phyloP scores from a whole-genome alignment of 2,329 filamentous ascomycete genomes.

The Blastomyces percursus region DNA sequence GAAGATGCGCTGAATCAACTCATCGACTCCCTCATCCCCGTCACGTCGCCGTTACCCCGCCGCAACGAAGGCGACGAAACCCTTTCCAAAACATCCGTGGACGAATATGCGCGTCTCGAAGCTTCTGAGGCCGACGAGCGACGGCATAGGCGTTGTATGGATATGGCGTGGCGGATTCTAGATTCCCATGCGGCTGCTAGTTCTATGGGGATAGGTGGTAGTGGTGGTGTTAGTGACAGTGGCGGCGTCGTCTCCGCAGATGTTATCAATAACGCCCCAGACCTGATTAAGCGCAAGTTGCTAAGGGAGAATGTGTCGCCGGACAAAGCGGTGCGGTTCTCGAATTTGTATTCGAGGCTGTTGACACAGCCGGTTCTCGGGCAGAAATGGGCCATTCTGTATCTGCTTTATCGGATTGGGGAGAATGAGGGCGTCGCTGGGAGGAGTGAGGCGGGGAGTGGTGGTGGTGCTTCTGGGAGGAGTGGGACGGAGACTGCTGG shows the following conservation, averaged over 20 bases:
- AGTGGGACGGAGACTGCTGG: not conserved
- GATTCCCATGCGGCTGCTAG: constrained; percentile 21
- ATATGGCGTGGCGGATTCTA: constrained; percentile 30
- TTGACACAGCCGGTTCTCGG: constrained; percentile 83
- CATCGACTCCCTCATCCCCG: constrained; percentile 32
- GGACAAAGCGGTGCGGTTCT: constrained; percentile 69
- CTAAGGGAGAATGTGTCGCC: constrained; percentile 64
- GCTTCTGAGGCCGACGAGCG: constrained; percentile 28
- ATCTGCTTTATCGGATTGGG: constrained; percentile 74
- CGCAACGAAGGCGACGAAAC: constrained; percentile 24
- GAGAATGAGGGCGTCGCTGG: constrained; percentile 39
- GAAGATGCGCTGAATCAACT: constrained; percentile 36
- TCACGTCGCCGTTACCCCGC: constrained; percentile 21
- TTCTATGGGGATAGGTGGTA: constrained; percentile 18
- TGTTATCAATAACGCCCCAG: constrained; percentile 76
- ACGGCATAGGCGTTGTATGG: constrained; percentile 26
- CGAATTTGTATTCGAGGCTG: constrained; percentile 80
- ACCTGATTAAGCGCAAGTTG: constrained; percentile 81
- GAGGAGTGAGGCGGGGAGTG: constrained; percentile 13
- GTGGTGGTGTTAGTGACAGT: constrained; percentile 11
- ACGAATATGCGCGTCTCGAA: constrained; percentile 26
- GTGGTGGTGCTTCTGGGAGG: constrained; percentile 11
- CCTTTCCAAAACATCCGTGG: constrained; percentile 24
- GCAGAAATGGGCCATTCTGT: constrained; percentile 95
- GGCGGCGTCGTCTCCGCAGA: constrained; percentile 17